Evolutionary conservation across 192 early-diverging fungal genomes (phyloP).

Genomic region (Backusella circina): DNA sequence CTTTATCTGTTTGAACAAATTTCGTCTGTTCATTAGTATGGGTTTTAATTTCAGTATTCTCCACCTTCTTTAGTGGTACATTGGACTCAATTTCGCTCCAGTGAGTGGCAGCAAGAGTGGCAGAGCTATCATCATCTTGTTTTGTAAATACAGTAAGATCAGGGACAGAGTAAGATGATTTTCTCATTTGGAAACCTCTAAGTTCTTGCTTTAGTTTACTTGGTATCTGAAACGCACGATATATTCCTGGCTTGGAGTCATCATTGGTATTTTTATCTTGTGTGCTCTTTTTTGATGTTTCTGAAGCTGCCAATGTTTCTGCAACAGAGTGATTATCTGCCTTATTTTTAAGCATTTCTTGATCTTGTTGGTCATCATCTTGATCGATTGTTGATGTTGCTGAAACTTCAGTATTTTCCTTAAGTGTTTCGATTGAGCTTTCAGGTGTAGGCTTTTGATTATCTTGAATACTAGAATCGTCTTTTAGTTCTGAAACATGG

Average conservation of each 20-base stretch:
- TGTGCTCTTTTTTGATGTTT: background rate
- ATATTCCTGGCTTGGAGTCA: background rate
- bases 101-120: background rate
- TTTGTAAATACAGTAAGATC: conserved; percentile 3
- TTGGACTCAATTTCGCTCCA: background rate
- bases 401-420: background rate
- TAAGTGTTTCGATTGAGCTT: background rate
- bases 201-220: conserved; percentile 11
- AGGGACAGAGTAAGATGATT: conserved; percentile 18
- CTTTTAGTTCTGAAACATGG: background rate
- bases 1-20: background rate
- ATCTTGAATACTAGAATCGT: background rate
- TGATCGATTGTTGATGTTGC: background rate
- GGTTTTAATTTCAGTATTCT: background rate
- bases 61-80: background rate
- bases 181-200: background rate
- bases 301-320: background rate
- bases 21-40: background rate
- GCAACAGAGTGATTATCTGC: background rate
- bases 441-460: background rate
- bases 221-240: background rate
- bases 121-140: background rate
- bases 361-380: background rate
- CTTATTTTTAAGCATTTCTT: background rate
- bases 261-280: background rate